Evolutionary conservation across 306 rosid species (phyloP).

Genomic region (Alnus glutinosa): DNA sequence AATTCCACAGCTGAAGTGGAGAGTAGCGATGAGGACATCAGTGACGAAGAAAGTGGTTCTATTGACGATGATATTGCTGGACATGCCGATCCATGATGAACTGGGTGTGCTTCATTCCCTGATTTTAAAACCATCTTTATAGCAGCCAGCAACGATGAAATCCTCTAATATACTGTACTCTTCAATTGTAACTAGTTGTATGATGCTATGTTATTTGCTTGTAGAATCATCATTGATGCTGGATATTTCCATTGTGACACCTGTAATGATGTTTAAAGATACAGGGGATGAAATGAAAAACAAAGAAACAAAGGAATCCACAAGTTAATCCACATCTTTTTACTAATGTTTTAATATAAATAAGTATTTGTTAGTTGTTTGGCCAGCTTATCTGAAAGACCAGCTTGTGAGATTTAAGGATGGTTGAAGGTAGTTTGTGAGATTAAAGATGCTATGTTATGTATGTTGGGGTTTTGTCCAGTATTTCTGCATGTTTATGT

Average conservation of each 20-base stretch:
- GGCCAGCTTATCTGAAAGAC: too few species aligned
- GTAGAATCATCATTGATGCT: constrained; percentile 38
- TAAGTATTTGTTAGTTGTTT: too few species aligned
- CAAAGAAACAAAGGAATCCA: constrained; percentile 14
- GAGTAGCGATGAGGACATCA: constrained; percentile 70
- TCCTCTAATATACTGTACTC: constrained; percentile 36
- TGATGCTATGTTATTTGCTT: constrained; percentile 36
- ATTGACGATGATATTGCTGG: constrained; percentile 91
- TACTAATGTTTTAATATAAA: too few species aligned
- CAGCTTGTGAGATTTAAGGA: not conserved
- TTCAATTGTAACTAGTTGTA: constrained; percentile 37
- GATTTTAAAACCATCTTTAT: constrained; percentile 32
- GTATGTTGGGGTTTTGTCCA: not conserved
- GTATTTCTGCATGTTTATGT: not conserved
- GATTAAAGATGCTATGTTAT: not conserved
- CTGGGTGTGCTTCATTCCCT: constrained; percentile 17
- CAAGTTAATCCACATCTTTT: not conserved
- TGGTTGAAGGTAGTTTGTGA: not conserved
- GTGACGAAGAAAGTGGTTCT: constrained; percentile 66
- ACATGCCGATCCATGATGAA: constrained; percentile 69
- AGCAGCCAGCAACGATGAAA: constrained; percentile 34
- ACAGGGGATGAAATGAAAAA: constrained; percentile 24
- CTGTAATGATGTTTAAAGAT: constrained; percentile 27
- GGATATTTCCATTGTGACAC: constrained; percentile 18
- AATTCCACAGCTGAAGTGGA: constrained; percentile 71